Evolutionary conservation across 2,329 filamentous ascomycete species (phyloP), one percentile per base, ranked within the genome.

Genomic region (Fusarium solani-melongenae): DNA sequence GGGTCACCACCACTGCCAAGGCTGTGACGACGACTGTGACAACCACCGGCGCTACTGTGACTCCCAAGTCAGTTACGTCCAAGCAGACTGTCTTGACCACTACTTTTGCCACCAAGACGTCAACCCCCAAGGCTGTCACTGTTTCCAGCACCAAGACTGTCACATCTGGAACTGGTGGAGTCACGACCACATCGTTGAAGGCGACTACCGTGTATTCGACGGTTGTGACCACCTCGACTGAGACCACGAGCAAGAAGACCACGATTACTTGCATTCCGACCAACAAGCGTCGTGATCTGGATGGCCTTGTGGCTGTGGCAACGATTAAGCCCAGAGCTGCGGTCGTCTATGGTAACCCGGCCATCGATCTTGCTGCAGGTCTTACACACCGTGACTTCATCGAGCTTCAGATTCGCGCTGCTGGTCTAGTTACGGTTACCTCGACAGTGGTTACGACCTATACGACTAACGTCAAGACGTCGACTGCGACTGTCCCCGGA

Each of bases 21-120:
- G 64, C 65, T 53, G 63, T 57, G 2, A 75, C 76, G 0, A 74
- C 67, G 12, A 70, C 62, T 1, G 61, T 71, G 1, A 60, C 64
- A 17, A 78, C 76, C 0, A 38, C 57, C 3, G 76, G 68, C 3
- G 72, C 62, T 5, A 76, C 75, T 2, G 72, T 70, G 6, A 79
- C 72, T 4, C 75, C 78, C 34, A 79, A 79, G 67, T 60, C 74
- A 3, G 70, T 65, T 6, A 79, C 78, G 2, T 44, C 64, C 2
- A 67, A 67, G 5, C 34, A 62, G 11, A 72, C 70, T 11, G 62
- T 69, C 0, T 57, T 64, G 2, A 76, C 59, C 22, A 76, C 73
- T 2, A 41, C 67, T 4, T 62, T 69, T 15, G 66, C 53, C 34
- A 79, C 70, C 22, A 68, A 33, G 20, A 77, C 73, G 2, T 66